phyloP scores from a whole-genome alignment of 345 rosid genomes.

The Boechera retrofracta region DNA sequence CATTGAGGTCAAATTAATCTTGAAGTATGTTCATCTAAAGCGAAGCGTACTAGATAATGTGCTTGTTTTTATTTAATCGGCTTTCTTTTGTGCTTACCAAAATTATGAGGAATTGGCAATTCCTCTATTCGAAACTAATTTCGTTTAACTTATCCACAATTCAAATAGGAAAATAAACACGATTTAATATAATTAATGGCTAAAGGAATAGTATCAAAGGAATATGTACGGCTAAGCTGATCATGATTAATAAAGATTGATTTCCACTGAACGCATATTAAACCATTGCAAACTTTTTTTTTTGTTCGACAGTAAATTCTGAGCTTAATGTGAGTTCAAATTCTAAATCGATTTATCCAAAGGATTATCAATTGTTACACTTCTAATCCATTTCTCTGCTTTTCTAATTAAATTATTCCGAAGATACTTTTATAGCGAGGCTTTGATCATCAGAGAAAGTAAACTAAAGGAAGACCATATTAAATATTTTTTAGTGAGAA shows the following conservation, averaged over 20 bases:
- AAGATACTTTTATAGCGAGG: slow-evolving; percentile 6
- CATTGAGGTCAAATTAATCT: slow-evolving; percentile 16
- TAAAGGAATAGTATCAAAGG: neutral
- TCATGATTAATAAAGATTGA: slow-evolving; percentile 1
- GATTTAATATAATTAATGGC: neutral
- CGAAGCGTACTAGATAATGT: neutral
- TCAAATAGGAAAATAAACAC: neutral
- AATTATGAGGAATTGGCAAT: neutral
- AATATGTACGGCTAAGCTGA: neutral
- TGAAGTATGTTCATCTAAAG: neutral
- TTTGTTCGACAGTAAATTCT: neutral
- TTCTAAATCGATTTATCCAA: neutral
- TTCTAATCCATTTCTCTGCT: neutral
- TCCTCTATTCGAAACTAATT: neutral
- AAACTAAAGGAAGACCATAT: slow-evolving; percentile 10
- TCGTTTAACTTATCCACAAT: neutral
- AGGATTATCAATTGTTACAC: neutral
- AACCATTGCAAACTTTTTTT: neutral
- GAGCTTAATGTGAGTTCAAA: neutral
- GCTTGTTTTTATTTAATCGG: neutral
- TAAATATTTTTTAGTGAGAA: neutral
- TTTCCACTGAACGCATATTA: neutral
- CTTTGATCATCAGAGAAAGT: slow-evolving; percentile 22
- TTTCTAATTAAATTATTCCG: neutral
- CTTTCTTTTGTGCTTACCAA: slow-evolving; percentile 13